Conservation (phyloP, 306 rosid species). For the Urtica urens region DNA sequence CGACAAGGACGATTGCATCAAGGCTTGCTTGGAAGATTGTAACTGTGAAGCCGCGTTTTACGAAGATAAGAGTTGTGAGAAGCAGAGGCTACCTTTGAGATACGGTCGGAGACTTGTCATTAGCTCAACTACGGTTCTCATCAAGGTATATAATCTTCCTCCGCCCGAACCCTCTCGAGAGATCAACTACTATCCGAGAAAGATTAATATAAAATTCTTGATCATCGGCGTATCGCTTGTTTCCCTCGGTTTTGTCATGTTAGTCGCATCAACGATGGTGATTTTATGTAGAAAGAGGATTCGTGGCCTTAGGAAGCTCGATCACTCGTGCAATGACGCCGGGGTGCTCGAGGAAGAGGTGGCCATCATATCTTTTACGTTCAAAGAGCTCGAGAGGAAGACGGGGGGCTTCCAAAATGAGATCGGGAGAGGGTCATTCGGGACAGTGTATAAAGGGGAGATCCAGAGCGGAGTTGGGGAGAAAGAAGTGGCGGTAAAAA, state of each 20-base stretch:
- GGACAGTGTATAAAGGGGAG: conserved; percentile 26
- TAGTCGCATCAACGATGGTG: no score
- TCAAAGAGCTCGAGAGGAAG: conserved; percentile 17
- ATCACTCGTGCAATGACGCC: no score
- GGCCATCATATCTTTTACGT: conserved; percentile 12
- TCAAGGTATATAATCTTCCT: conserved; percentile 9
- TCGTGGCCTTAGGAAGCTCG: no score
- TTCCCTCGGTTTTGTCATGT: conserved; percentile 6
- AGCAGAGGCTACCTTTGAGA: conserved; percentile 19
- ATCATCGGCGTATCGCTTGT: background rate
- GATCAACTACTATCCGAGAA: background rate
- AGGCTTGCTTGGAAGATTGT: conserved; percentile 16
- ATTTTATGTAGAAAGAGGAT: no score
- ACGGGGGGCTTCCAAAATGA: conserved; percentile 25
- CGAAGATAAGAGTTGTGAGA: background rate
- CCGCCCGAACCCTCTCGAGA: background rate
- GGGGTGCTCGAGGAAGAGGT: conserved; percentile 8
- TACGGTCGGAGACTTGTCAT: background rate
- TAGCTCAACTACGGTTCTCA: background rate
- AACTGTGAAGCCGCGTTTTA: conserved; percentile 14
- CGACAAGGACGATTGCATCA: conserved; percentile 1
- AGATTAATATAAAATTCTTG: background rate
- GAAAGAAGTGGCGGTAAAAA: conserved; percentile 7
- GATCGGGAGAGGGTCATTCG: conserved; percentile 25
- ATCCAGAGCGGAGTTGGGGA: background rate